Percentiles rank a stretch among this genome's conserved stretches.
Evolutionary conservation across 306 rosid genomes (phyloP).

Genomic region (Gynostemma pentaphyllum): DNA sequence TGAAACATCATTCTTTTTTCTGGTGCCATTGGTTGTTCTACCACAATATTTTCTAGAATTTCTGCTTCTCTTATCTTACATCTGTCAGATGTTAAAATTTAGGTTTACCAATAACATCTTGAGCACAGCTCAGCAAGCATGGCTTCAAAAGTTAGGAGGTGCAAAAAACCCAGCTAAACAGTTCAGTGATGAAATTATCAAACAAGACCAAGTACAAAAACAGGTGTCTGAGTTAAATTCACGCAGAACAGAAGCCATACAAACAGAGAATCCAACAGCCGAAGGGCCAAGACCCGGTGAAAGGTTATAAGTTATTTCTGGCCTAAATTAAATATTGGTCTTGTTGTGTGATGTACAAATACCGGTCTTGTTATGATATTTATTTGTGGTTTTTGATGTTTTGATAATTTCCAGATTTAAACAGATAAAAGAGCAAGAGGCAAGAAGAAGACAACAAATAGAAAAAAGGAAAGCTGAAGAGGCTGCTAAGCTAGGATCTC

Average conservation of each 20-base stretch:
- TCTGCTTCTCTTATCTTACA: background rate
- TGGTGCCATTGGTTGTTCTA: background rate
- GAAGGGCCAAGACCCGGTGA: constrained; percentile 69
- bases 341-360: too few species aligned
- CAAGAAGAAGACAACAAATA: constrained; percentile 40
- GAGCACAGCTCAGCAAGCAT: constrained; percentile 90
- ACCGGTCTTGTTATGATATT: background rate
- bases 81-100: constrained; percentile 17
- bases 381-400: constrained; percentile 14
- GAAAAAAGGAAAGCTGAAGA: constrained; percentile 56
- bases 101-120: constrained; percentile 93
- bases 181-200: constrained; percentile 27
- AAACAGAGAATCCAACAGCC: constrained; percentile 34
- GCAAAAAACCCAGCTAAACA: constrained; percentile 46
- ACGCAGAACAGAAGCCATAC: constrained; percentile 21
- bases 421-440: constrained; percentile 79
- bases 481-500: constrained; percentile 35
- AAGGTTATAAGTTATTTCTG: constrained; percentile 31
- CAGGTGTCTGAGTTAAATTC: constrained; percentile 31
- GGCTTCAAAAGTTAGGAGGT: constrained; percentile 95
- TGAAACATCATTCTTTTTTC: background rate
- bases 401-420: constrained; percentile 48
- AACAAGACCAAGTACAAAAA: constrained; percentile 34
- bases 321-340: background rate
- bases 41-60: background rate